These are phyloP conservation scores for Phytophthora chlamydospora DNA, from an alignment of 352 stramenopile species.

Conservation along the genomic window DNA sequence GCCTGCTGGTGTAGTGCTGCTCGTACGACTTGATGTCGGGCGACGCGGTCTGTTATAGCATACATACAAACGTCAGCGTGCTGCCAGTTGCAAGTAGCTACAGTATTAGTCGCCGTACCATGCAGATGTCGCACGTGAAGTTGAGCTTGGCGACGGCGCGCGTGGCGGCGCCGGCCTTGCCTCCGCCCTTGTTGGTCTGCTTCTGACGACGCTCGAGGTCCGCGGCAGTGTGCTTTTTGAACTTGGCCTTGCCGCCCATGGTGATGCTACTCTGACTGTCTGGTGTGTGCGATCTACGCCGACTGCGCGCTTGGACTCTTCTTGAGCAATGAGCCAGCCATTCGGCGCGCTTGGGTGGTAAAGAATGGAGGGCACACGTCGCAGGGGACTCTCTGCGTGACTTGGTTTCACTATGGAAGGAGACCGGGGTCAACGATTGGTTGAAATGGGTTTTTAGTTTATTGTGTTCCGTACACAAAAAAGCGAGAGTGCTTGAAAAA, in stretches of 20 bases:
- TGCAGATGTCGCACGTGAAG: conserved; percentile 75
- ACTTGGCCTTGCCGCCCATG: conserved; percentile 80
- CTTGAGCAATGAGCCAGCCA: conserved; percentile 23
- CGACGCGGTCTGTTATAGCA: conserved; percentile 45
- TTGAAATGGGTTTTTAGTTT: too few relatives aligned
- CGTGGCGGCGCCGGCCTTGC: conserved; percentile 46
- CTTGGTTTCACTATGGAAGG: too few relatives aligned
- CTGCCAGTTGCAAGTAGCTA: neutral
- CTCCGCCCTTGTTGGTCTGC: conserved; percentile 65
- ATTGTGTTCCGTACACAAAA: too few relatives aligned
- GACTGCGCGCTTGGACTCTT: conserved; percentile 14
- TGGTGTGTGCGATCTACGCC: neutral
- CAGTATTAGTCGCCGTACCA: conserved; percentile 36
- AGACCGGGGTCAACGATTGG: neutral
- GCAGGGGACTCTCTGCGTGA: conserved; percentile 1
- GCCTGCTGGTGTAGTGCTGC: conserved; percentile 65
- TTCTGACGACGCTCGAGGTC: conserved; percentile 57
- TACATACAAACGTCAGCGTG: conserved; percentile 1
- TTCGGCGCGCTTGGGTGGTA: conserved; percentile 11
- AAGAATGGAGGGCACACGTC: conserved; percentile 33
- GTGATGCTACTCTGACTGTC: conserved; percentile 4
- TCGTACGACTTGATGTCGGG: conserved; percentile 72
- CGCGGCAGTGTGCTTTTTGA: conserved; percentile 80
- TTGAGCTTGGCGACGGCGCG: conserved; percentile 60
- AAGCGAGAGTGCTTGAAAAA: too few relatives aligned